Evolutionary conservation across 75 land plant species (phyloP).

Genomic region (Pinus taeda): DNA sequence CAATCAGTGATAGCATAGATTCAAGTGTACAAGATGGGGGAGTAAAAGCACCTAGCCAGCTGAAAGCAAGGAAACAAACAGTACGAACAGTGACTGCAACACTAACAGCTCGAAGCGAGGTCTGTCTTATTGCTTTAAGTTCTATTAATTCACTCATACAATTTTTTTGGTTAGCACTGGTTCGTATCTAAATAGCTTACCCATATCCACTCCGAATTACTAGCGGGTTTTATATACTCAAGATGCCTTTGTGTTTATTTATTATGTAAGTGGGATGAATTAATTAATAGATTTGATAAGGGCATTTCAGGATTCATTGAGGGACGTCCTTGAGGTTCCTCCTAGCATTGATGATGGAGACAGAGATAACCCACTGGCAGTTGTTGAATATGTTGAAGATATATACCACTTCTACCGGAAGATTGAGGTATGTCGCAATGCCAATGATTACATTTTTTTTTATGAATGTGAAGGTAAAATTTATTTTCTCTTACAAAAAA

Average conservation of each 20-base stretch:
- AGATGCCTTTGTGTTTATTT: neutral
- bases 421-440: conserved; percentile 39
- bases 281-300: neutral
- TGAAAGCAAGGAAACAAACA: neutral
- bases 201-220: neutral
- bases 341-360: conserved; percentile 76
- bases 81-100: conserved; percentile 18
- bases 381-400: conserved; percentile 89
- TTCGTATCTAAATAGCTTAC: too few species aligned
- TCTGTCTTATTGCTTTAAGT: too few species aligned
- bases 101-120: conserved; percentile 73
- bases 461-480: neutral
- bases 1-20: neutral
- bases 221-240: neutral
- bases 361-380: conserved; percentile 67
- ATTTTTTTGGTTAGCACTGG: neutral
- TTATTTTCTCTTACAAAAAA: neutral
- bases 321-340: conserved; percentile 24
- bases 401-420: conserved; percentile 79
- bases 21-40: neutral
- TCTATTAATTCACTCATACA: too few species aligned
- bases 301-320: conserved; percentile 55
- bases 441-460: neutral
- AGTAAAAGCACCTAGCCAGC: neutral
- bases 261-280: neutral